These are phyloP conservation scores for Pulicaria dysenterica DNA, from an alignment of 129 eudicot genomes.

Conservation along the genomic window DNA sequence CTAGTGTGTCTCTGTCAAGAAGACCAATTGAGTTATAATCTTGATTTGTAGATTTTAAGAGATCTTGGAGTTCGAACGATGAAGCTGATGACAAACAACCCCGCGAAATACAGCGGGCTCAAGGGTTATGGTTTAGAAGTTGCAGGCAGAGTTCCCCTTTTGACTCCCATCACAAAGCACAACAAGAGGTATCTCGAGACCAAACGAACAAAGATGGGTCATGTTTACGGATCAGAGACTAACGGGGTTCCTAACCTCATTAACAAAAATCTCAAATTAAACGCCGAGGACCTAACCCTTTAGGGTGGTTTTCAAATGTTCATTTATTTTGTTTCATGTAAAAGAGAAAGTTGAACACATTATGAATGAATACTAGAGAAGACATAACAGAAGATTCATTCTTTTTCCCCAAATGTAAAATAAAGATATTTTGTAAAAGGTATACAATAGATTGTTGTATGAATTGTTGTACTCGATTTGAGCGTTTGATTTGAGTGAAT, in stretches of 20 bases:
- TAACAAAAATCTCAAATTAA: constrained; percentile 30
- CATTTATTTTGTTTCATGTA: no score
- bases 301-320: no score
- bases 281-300: constrained; percentile 24
- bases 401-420: no score
- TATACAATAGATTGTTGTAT: no score
- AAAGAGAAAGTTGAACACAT: no score
- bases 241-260: constrained; percentile 35
- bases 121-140: constrained; percentile 85
- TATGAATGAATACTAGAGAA: no score
- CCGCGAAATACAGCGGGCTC: constrained; percentile 78
- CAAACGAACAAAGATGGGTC: constrained; percentile 91
- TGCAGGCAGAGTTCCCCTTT: constrained; percentile 77
- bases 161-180: constrained; percentile 66
- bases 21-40: neutral
- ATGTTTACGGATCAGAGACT: constrained; percentile 50
- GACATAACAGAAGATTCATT: no score
- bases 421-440: no score
- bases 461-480: no score
- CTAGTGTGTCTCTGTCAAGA: neutral
- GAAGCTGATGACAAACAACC: constrained; percentile 93
- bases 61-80: constrained; percentile 84
- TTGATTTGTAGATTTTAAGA: constrained; percentile 65
- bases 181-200: constrained; percentile 85
- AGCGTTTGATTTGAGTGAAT: no score